Evolutionary conservation across 2,329 filamentous ascomycete species (phyloP).

Genomic region (Triangularia verruculosa): DNA sequence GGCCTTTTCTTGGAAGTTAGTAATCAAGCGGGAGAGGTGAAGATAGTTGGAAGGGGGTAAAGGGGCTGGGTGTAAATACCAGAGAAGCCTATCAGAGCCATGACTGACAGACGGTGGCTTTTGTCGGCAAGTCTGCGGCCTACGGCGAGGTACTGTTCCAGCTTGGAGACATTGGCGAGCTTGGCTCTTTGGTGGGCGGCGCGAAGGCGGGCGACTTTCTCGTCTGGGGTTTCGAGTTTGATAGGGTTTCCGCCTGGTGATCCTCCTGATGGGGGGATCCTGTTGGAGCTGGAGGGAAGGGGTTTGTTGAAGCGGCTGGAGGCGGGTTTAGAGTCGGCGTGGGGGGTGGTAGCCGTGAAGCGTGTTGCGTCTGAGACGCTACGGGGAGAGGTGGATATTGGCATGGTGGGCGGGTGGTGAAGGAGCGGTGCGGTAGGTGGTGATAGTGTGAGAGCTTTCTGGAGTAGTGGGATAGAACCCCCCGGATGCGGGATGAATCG

Average conservation of each 20-base stretch:
- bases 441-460: background rate
- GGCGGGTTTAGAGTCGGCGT: slow-evolving; percentile 62
- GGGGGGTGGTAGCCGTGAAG: slow-evolving; percentile 68
- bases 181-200: slow-evolving; percentile 66
- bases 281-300: slow-evolving; percentile 19
- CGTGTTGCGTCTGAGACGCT: slow-evolving; percentile 77
- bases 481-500: background rate
- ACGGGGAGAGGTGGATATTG: slow-evolving; percentile 44
- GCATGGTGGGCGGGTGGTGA: slow-evolving; percentile 8
- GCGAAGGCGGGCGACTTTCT: slow-evolving; percentile 66
- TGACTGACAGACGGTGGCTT: slow-evolving; percentile 54
- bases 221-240: slow-evolving; percentile 60
- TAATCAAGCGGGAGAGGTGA: too few relatives aligned
- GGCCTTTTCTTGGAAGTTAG: slow-evolving; percentile 6
- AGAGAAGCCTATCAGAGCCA: slow-evolving; percentile 54
- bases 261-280: slow-evolving; percentile 14
- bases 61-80: slow-evolving; percentile 37
- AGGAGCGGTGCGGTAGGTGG: background rate
- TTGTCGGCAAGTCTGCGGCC: slow-evolving; percentile 53
- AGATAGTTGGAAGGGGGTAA: background rate
- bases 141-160: slow-evolving; percentile 49
- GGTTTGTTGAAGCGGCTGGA: slow-evolving; percentile 12
- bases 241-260: background rate
- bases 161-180: slow-evolving; percentile 52
- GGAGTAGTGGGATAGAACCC: background rate